Evolutionary conservation across 2,329 filamentous ascomycete species (phyloP).

Genomic region (Dothistroma pini): DNA sequence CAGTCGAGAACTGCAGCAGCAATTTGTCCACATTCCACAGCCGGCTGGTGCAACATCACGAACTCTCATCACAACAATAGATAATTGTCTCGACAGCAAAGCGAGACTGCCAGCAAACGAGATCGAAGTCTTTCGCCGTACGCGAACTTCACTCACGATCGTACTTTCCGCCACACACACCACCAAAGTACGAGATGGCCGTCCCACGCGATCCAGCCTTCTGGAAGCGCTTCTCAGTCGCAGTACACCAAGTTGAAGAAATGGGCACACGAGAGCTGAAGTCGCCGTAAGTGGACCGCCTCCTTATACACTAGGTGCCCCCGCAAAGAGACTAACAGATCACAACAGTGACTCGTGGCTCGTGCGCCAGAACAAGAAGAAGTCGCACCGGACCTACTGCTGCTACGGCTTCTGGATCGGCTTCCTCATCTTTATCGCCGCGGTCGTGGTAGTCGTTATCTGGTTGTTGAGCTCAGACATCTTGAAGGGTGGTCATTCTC

Average conservation of each 20-base stretch:
- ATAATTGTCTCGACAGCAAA: background rate
- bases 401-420: slow-evolving; percentile 48
- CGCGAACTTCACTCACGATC: too few relatives aligned
- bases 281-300: slow-evolving; percentile 37
- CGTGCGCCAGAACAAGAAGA: slow-evolving; percentile 48
- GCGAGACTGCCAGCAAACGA: background rate
- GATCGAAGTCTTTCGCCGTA: background rate
- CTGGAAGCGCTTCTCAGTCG: slow-evolving; percentile 58
- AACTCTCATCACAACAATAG: background rate
- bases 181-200: slow-evolving; percentile 38
- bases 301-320: slow-evolving; percentile 7
- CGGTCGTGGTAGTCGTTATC: slow-evolving; percentile 45
- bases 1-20: background rate
- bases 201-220: slow-evolving; percentile 55
- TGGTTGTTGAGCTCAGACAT: slow-evolving; percentile 36
- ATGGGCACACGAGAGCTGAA: slow-evolving; percentile 26
- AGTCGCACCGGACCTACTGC: slow-evolving; percentile 45
- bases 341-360: slow-evolving; percentile 53
- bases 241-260: slow-evolving; percentile 55
- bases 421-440: slow-evolving; percentile 45
- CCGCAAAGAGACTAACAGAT: slow-evolving; percentile 1
- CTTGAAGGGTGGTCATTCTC: slow-evolving; percentile 5
- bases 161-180: background rate
- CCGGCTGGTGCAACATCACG: slow-evolving; percentile 1
- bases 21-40: slow-evolving; percentile 2